Base-by-base conservation (phyloP, 768 basidiomycete genomes). In the Nidularia sp. region DNA sequence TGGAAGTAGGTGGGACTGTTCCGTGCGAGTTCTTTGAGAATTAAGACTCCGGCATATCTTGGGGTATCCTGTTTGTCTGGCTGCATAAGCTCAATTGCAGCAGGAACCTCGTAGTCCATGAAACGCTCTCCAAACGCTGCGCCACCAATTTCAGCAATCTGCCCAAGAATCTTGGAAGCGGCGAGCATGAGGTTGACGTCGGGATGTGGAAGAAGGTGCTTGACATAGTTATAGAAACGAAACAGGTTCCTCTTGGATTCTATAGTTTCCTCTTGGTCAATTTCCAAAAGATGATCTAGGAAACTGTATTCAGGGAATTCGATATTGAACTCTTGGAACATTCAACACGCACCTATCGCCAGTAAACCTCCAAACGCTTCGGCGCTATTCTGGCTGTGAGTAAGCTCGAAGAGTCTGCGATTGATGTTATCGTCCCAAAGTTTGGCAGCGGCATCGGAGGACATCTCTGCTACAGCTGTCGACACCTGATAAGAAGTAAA, bases 151-250 rank as follows among this genome's bases (percentile, higher is more conserved):
- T 86, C 80, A 33, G 89, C 89, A 62, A 96, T 95, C 60, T 85
- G 80, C 0, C 93, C 93, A 31, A 94, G 79, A 0, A 91, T 93
- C 66, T 93, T 90, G n/a, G 94, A 93, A 1, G 93, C 93, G 6
- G 88, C 83, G 34, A 94, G 79, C 94, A 98, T 98, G 63, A 99
- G 85, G 66, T 90, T 88, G 61, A 93, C 83, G 66, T 98, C 96
- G 49, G 85, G 80, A 62, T 91, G 91, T 3, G 93, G 93, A 15
- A 97, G 78, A n/a, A 96, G 80, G 41, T 90, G 84, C 64, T 93
- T 92, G 68, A 97, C 87, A 70, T 97, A 95, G 70, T 92, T 91
- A 73, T 88, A 92, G 66, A 95, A 86, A 48, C 90, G 83, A 68
- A 89, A 93, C 36, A 90, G 81, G 57, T 88, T 85, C 39, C 84